Percentiles rank a stretch among this genome's conserved stretches.
phyloP scores from a whole-genome alignment of 2,329 filamentous ascomycete genomes.

The Colletotrichum cuscutae region DNA sequence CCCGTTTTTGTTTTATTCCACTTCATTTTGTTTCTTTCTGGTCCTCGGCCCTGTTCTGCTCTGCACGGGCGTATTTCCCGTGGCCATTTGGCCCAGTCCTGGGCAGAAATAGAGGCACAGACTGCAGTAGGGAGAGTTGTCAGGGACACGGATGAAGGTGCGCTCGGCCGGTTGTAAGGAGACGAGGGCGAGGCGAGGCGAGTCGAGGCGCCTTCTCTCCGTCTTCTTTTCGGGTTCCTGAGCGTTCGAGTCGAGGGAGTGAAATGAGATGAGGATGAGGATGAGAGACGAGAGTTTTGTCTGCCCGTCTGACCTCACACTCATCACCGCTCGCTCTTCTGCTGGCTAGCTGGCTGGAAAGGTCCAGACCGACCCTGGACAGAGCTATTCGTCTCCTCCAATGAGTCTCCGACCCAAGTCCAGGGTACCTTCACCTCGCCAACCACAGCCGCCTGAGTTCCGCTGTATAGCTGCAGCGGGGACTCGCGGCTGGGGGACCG shows the following conservation, averaged over 20 bases:
- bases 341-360: neutral
- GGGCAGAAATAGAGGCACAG: conserved; percentile 2
- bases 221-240: neutral
- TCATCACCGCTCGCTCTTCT: neutral
- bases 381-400: neutral
- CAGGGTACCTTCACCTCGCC: neutral
- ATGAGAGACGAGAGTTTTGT: neutral
- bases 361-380: neutral
- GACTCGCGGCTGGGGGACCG: neutral
- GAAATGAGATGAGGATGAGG: neutral
- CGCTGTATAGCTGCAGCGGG: conserved; percentile 3
- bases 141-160: neutral
- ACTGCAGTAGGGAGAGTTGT: neutral
- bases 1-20: neutral
- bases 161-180: neutral
- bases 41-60: neutral
- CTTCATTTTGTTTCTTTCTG: neutral
- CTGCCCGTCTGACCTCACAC: neutral
- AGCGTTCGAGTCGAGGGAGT: neutral
- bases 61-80: neutral
- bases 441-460: neutral
- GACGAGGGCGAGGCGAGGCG: neutral
- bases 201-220: neutral
- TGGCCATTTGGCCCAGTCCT: neutral
- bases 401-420: neutral